Evolutionary conservation across 1,139 yeast species (phyloP).

Genomic region (Taphrina sp.): DNA sequence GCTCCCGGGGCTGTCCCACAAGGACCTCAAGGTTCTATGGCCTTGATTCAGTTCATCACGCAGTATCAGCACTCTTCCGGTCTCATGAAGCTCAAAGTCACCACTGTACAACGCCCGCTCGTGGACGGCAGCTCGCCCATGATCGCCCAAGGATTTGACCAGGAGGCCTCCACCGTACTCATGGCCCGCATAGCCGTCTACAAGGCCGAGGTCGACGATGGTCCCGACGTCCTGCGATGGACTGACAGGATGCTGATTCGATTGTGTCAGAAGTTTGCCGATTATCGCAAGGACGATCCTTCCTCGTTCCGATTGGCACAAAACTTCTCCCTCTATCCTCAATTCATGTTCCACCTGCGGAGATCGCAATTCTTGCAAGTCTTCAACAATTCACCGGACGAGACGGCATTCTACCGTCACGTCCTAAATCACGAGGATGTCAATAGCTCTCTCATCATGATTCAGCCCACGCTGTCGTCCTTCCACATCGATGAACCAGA

Average conservation of each 20-base stretch:
- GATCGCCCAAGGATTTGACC: conserved; percentile 76
- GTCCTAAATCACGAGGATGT: conserved; percentile 88
- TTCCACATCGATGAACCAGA: conserved; percentile 67
- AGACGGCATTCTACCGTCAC: conserved; percentile 95
- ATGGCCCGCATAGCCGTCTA: conserved; percentile 92
- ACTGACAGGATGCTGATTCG: conserved; percentile 81
- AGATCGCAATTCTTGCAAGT: conserved; percentile 95
- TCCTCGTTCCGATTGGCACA: conserved; percentile 74
- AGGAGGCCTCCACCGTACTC: conserved; percentile 96
- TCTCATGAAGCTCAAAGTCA: conserved; percentile 79
- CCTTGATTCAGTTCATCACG: conserved; percentile 66
- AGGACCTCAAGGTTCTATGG: conserved; percentile 41
- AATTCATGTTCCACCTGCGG: conserved; percentile 91
- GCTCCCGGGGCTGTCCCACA: conserved; percentile 48
- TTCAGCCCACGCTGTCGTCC: conserved; percentile 90
- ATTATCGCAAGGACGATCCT: conserved; percentile 73
- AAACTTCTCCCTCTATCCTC: conserved; percentile 85
- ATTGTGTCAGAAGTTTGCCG: conserved; percentile 83
- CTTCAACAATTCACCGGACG: conserved; percentile 97
- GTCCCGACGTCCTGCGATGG: conserved; percentile 76
- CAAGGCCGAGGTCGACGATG: conserved; percentile 76
- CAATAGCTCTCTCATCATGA: conserved; percentile 91
- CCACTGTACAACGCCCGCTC: conserved; percentile 73
- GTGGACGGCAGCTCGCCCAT: conserved; percentile 53
- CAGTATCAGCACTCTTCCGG: conserved; percentile 66